These are phyloP conservation scores for Strobilomyces dryophilus DNA, from an alignment of 768 basidiomycete species.

Conservation along the genomic window DNA sequence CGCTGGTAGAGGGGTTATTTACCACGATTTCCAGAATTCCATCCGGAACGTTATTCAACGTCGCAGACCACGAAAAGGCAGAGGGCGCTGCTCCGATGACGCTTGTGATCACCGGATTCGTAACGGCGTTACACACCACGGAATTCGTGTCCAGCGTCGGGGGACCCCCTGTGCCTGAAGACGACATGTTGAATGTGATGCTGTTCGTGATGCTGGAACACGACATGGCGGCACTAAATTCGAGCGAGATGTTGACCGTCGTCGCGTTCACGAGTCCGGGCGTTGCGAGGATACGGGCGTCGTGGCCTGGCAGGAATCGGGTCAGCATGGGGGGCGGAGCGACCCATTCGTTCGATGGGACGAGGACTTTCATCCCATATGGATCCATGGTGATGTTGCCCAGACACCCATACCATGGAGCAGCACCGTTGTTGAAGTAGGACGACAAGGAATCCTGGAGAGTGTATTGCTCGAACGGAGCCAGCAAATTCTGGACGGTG, in stretches of 20 bases:
- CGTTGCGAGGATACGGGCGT: slow-evolving; percentile 56
- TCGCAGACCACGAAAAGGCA: slow-evolving; percentile 70
- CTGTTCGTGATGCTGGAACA: slow-evolving; percentile 63
- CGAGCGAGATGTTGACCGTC: slow-evolving; percentile 60
- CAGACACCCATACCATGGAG: slow-evolving; percentile 77
- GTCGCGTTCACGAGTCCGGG: slow-evolving; percentile 46
- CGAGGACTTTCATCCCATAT: slow-evolving; percentile 79
- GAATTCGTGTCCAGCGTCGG: slow-evolving; percentile 50
- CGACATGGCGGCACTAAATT: slow-evolving; percentile 77
- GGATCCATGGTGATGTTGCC: slow-evolving; percentile 59
- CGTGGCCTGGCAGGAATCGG: slow-evolving; percentile 82
- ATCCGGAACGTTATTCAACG: slow-evolving; percentile 70
- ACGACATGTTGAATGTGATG: slow-evolving; percentile 64
- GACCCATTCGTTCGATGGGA: slow-evolving; percentile 65
- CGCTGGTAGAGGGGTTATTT: slow-evolving; percentile 45
- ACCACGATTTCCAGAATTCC: slow-evolving; percentile 77
- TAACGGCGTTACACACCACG: slow-evolving; percentile 44
- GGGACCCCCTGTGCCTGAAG: slow-evolving; percentile 54
- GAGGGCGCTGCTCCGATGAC: slow-evolving; percentile 57
- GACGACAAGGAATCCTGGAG: slow-evolving; percentile 64
- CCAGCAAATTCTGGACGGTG: slow-evolving; percentile 68
- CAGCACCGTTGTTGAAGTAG: slow-evolving; percentile 51
- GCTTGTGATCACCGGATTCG: slow-evolving; percentile 43
- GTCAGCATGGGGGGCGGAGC: slow-evolving; percentile 70
- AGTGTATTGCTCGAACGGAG: slow-evolving; percentile 77